Base-by-base conservation (phyloP, 2,329 filamentous ascomycete species). In the Lasiodiplodia sp. region DNA sequence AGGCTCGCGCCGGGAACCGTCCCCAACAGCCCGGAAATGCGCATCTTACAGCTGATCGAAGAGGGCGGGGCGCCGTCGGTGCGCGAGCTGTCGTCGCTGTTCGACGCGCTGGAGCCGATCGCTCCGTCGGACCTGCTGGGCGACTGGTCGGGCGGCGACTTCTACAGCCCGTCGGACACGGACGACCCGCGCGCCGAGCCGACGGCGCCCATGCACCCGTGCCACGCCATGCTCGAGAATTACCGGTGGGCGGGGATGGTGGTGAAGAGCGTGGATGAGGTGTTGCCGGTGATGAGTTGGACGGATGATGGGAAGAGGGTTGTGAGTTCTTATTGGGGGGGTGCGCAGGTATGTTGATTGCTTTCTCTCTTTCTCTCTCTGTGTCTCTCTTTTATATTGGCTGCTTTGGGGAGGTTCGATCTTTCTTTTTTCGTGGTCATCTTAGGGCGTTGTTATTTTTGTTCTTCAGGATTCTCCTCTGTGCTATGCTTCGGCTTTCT, bases 111-210 rank as follows among this genome's bases (percentile, higher is more conserved):
- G 28, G 62, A 31, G 23, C 23, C 58, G 7, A 12, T 63, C 34
- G 18, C n/a, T 16, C 58, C 58, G 2, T 10, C 18, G 3, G 58
- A 63, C 23, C 58, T 63, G 16, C 18, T 37, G 3, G 58, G 58
- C 40, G 58, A 63, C 44, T 63, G 58, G 58, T 51, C 58, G 10
- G 58, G 58, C 23, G 58, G 58, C 28, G 58, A 63, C 28, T 63
- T 63, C 25, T 21, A 49, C 25, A 28, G 14, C 21, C 31, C 31
- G 1, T 4, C 14, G 3, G 40, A 44, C 18, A 21, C 44, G 18
- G 18, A 37, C 55, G n/a, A 11, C 25, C 4, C 21, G 21, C 11
- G 51, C 5, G 14, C 4, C 16, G 16, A 16, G 14, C 16, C 16
- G 55, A n/a, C 18, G 18, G 2, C 31, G 58, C 16, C 37, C 7